Conservation (phyloP, 2,329 filamentous ascomycete species). For the Pyricularia sp. region DNA sequence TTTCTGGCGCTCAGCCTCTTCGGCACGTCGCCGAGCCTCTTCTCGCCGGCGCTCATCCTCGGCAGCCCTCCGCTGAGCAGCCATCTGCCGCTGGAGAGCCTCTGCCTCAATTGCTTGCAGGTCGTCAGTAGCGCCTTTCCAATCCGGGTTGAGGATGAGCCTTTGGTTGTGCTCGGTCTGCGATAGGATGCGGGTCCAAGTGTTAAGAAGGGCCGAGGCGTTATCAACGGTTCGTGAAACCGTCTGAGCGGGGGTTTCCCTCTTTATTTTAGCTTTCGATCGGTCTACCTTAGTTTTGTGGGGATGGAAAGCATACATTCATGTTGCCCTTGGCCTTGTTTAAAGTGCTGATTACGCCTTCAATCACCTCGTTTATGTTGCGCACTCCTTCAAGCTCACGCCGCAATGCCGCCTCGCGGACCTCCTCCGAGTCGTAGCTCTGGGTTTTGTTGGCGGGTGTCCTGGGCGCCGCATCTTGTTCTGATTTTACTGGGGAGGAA, state of each 20-base stretch:
- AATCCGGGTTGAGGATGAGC: constrained; percentile 73
- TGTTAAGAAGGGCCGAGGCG: constrained; percentile 79
- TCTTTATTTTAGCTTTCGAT: background rate
- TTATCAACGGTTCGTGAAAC: constrained; percentile 77
- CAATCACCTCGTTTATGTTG: constrained; percentile 78
- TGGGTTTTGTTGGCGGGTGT: constrained; percentile 21
- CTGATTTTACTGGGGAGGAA: constrained; percentile 10
- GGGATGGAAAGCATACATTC: constrained; percentile 37
- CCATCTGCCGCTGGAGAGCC: constrained; percentile 57
- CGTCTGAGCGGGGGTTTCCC: constrained; percentile 36
- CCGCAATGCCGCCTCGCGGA: constrained; percentile 59
- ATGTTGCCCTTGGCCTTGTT: constrained; percentile 65
- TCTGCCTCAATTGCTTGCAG: constrained; percentile 78
- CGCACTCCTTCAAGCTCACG: constrained; percentile 73
- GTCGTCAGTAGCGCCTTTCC: constrained; percentile 83
- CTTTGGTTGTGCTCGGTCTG: constrained; percentile 97
- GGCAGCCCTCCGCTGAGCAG: constrained; percentile 59
- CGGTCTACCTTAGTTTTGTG: background rate
- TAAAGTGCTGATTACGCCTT: constrained; percentile 60
- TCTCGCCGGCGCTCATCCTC: constrained; percentile 71
- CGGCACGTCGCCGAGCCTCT: constrained; percentile 49
- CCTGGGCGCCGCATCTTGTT: constrained; percentile 17
- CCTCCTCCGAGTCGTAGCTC: constrained; percentile 49
- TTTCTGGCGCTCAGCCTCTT: constrained; percentile 44
- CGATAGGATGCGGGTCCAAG: constrained; percentile 89